A percentile compares a stretch with the other conserved stretches of the same genome.
phyloP scores from a whole-genome alignment of 805 yeast species.

The Candida manassasensis region DNA sequence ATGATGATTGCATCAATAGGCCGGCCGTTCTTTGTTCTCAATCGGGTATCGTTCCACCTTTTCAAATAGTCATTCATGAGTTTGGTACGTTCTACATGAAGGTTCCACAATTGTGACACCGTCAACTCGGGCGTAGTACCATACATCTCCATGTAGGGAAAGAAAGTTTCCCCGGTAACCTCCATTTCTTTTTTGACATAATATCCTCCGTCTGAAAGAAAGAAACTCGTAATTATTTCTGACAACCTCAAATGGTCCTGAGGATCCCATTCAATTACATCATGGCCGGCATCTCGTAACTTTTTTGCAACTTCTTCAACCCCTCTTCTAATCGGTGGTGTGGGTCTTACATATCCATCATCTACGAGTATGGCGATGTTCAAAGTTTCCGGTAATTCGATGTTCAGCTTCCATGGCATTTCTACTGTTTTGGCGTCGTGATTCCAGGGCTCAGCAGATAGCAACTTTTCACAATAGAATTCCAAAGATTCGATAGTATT shows the following conservation, averaged over 20 bases:
- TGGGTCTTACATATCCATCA: slow-evolving; percentile 44
- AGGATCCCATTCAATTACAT: slow-evolving; percentile 46
- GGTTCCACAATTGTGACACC: slow-evolving; percentile 38
- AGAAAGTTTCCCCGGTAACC: slow-evolving; percentile 42
- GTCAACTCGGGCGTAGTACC: slow-evolving; percentile 30
- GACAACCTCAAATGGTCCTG: slow-evolving; percentile 30
- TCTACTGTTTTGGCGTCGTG: slow-evolving; percentile 48
- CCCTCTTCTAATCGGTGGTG: slow-evolving; percentile 50
- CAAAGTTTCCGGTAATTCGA: slow-evolving; percentile 30
- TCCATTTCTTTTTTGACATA: slow-evolving; percentile 29
- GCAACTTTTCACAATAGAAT: slow-evolving; percentile 32
- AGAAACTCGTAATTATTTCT: slow-evolving; percentile 30
- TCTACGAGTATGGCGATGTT: slow-evolving; percentile 40
- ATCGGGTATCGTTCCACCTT: slow-evolving; percentile 36
- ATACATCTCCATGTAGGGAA: slow-evolving; percentile 38
- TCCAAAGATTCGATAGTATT: slow-evolving; percentile 35
- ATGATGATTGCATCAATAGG: slow-evolving; percentile 45
- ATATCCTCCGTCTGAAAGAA: slow-evolving; percentile 43
- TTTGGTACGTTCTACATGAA: slow-evolving; percentile 29
- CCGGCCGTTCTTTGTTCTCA: slow-evolving; percentile 27
- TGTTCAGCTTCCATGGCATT: slow-evolving; percentile 33
- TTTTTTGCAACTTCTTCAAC: slow-evolving; percentile 24
- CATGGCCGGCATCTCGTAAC: slow-evolving; percentile 43
- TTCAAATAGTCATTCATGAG: slow-evolving; percentile 29
- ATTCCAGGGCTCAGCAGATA: slow-evolving; percentile 40